Base-by-base conservation (phyloP, 164 flowering plant genomes). In the Platanus orientalis region DNA sequence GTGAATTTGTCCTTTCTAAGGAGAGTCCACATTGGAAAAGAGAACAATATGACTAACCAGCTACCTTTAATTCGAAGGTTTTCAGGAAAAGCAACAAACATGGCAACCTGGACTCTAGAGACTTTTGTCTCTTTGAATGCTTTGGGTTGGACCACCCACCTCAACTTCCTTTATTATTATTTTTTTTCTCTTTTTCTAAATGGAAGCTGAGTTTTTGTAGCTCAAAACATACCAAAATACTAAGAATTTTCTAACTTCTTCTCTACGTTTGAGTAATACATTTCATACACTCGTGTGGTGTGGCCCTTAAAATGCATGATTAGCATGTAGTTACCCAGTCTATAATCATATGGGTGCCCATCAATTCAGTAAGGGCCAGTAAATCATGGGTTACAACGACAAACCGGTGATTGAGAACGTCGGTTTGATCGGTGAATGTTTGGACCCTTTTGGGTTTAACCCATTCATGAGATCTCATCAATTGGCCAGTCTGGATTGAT, bases 71-170 rank as follows among this genome's bases (percentile, higher is more conserved):
- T 7, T n/a, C n/a, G 12, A 7, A 14, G 10, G 9, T 4, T 53
- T 56, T 44, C 54, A 30, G 32, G 5, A 60, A 71, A 66, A 62
- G 60, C 59, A 58, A 66, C 23, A 66, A 60, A 62, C 67, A 66
- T 55, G 60, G 62, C 39, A 57, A 39, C 63, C 57, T 66, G 62
- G 40, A 57, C 45, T 51, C 51, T 57, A 6, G 34, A 16, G 5
- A 25, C 20, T 32, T 30, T 1, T 53, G 16, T 39, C 25, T 39
- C 19, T 48, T 39, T 54, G 34, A 34, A 24, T 62, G 58, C 49
- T 23, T n/a, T 49, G 19, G 29, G 53, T 14, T 29, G 52, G 50
- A 40, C 69, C 62, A 32, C 57, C 14, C n/a, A 17, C 39, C 50
- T 13, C 14, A 20, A 61, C n/a, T n/a, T n/a, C n/a, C n/a, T n/a